Evolutionary conservation across 495 filamentous ascomycete genomes (phyloP).

Genomic region (Viridothelium virens): DNA sequence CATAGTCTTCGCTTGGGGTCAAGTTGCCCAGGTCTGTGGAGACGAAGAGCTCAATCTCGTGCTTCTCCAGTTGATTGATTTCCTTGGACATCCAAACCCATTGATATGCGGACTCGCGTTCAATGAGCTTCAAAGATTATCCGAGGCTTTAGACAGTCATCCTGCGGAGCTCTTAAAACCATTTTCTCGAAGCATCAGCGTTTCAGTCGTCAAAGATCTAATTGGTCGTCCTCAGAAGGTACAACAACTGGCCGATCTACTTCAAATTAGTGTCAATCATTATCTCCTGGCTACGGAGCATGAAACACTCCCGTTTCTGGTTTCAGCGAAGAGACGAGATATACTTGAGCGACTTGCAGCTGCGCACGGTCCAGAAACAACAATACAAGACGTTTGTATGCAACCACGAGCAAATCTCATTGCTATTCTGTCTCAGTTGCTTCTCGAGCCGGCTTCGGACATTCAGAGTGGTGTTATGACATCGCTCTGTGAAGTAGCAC

Average conservation of each 20-base stretch:
- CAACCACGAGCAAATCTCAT: conserved; percentile 61
- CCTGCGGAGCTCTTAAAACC: conserved; percentile 65
- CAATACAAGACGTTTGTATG: conserved; percentile 50
- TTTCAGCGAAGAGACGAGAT: conserved; percentile 66
- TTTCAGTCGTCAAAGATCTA: conserved; percentile 72
- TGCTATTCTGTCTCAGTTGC: conserved; percentile 67
- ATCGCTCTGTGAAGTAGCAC: conserved; percentile 55
- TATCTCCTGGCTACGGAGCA: conserved; percentile 72
- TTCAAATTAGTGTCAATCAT: conserved; percentile 61
- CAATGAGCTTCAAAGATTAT: conserved; percentile 65
- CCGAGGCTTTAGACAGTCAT: conserved; percentile 51
- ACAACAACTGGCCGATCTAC: conserved; percentile 68
- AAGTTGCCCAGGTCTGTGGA: conserved; percentile 60
- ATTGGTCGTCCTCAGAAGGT: conserved; percentile 71
- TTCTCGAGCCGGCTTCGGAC: conserved; percentile 62
- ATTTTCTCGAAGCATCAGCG: conserved; percentile 77
- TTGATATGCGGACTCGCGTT: conserved; percentile 72
- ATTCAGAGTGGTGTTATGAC: conserved; percentile 61
- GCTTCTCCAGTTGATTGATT: conserved; percentile 73
- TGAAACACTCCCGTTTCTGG: conserved; percentile 76
- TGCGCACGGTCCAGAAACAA: conserved; percentile 55
- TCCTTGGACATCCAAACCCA: conserved; percentile 73
- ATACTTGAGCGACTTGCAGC: conserved; percentile 73
- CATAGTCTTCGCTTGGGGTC: conserved; percentile 73
- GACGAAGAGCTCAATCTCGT: conserved; percentile 81